Base-by-base conservation (phyloP, 495 filamentous ascomycete genomes). In the Talaromyces stipitatus region DNA sequence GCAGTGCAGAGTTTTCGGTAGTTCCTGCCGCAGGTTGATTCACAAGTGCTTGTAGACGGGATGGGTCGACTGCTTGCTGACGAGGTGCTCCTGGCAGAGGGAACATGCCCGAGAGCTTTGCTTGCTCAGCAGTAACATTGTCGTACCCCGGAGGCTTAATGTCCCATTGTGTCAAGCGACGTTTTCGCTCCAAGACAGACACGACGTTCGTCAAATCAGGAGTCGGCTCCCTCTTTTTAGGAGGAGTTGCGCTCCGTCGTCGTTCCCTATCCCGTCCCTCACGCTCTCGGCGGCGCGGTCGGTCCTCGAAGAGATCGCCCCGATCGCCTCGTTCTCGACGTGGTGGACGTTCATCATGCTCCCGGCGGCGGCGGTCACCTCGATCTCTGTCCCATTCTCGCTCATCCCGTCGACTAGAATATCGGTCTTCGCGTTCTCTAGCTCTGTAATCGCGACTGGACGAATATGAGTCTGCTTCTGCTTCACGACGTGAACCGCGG, bases 21-120 rank as follows among this genome's bases (percentile, higher is more conserved):
- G 85, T 78, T 32, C 26, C 22, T 51, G 85, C 86, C 41, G 82
- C 85, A 30, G 92, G 87, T 66, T 92, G 92, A 70, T 84, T 89
- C 86, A 97, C 92, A 71, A 99, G 94, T 27, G 92, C 90, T 73
- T 97, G 90, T 36, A 99, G 82, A 62, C 91, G 91, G 46, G 84
- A 89, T 23, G 95, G 92, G 61, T 98, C 94, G 89, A 98, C 95
- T 3, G 92, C 90, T 65, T 96, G 91, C 64, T 96, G 91, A 60
- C 95, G 84, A 50, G 94, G 94, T 43, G 92, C 94, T 58, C 94
- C 94, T 4, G 94, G 94, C 8, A 99, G 83, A 57, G 94, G 92
- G 77, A 99, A 99, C 94, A 97, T 96, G 73, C 85, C 85, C 82
- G 94, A 99, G 30, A 99, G 81, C 78, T 99, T 99, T 24, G 94